phyloP scores from a whole-genome alignment of 257 asterid genomes.

The Coffea eugenioides region DNA sequence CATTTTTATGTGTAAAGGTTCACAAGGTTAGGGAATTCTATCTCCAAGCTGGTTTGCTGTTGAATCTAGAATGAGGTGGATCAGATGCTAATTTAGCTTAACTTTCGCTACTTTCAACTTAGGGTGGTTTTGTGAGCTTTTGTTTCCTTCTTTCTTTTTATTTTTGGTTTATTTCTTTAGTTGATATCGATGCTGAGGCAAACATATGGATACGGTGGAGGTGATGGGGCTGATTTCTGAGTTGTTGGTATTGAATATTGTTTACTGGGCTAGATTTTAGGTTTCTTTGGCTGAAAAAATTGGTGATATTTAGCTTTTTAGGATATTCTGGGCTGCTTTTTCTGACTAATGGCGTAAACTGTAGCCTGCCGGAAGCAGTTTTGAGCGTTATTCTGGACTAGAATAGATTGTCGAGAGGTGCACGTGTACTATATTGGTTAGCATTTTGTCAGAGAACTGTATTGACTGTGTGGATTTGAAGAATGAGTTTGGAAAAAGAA shows the following conservation, averaged over 20 bases:
- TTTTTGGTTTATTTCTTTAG: neutral
- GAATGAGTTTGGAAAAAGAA: constrained; percentile 69
- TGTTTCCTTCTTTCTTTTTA: no score
- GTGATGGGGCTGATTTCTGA: constrained; percentile 16
- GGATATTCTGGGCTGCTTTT: neutral
- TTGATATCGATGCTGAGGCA: constrained; percentile 4
- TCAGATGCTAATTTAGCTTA: constrained; percentile 30
- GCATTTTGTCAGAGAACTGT: constrained; percentile 15
- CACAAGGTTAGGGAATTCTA: neutral
- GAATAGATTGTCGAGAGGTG: constrained; percentile 23
- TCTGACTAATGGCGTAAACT: constrained; percentile 2
- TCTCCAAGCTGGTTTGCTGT: constrained; percentile 16
- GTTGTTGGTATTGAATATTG: neutral
- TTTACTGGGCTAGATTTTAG: neutral
- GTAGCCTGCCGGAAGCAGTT: neutral
- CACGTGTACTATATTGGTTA: constrained; percentile 29
- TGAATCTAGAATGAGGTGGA: constrained; percentile 39
- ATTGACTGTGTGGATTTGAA: constrained; percentile 23
- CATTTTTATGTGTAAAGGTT: neutral
- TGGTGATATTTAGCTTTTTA: neutral
- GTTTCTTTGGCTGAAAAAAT: neutral
- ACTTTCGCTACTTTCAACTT: constrained; percentile 16
- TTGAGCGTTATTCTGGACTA: neutral
- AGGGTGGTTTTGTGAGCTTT: neutral
- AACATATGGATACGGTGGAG: neutral